Percentiles rank a stretch among this genome's conserved stretches.
Evolutionary conservation across 495 filamentous ascomycete genomes (phyloP).

Genomic region (Neohortaea acidophila): DNA sequence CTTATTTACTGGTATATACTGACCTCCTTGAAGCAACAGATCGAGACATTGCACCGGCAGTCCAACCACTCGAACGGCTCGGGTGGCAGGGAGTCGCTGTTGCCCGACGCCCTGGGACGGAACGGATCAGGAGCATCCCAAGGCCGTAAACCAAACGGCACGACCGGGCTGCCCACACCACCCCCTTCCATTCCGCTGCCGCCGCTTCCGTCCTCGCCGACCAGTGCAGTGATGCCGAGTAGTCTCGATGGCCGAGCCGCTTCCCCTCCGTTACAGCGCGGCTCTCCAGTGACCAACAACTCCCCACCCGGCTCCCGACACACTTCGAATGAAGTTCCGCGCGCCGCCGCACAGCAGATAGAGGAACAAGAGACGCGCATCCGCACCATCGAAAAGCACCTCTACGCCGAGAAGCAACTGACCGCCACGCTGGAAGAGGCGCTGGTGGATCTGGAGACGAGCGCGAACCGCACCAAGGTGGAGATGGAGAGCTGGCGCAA

Average conservation of each 20-base stretch:
- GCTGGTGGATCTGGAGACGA: constrained; percentile 76
- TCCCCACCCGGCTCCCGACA: constrained; percentile 43
- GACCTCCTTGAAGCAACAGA: constrained; percentile 38
- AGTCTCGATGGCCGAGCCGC: constrained; percentile 12
- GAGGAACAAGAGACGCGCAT: constrained; percentile 94
- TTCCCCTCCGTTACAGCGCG: constrained; percentile 20
- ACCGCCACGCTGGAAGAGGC: constrained; percentile 91
- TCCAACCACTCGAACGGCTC: constrained; percentile 18
- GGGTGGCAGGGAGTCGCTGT: constrained; percentile 24
- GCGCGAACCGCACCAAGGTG: constrained; percentile 66
- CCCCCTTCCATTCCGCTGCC: constrained; percentile 86
- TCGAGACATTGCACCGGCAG: constrained; percentile 34
- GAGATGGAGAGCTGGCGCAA: constrained; percentile 85
- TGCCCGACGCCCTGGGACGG: constrained; percentile 41
- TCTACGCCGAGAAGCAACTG: constrained; percentile 90
- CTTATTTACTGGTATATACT: constrained; percentile 19
- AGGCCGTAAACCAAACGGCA: constrained; percentile 71
- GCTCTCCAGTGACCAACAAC: constrained; percentile 30
- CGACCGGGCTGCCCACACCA: constrained; percentile 74
- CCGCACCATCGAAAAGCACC: constrained; percentile 89
- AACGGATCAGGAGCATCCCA: constrained; percentile 57
- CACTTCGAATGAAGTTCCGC: constrained; percentile 60
- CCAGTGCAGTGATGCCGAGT: constrained; percentile 31
- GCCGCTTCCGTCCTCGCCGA: constrained; percentile 42
- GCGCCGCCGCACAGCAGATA: constrained; percentile 49